Base-by-base conservation (phyloP, 140 eudicot genomes). In the Anethum foeniculum region DNA sequence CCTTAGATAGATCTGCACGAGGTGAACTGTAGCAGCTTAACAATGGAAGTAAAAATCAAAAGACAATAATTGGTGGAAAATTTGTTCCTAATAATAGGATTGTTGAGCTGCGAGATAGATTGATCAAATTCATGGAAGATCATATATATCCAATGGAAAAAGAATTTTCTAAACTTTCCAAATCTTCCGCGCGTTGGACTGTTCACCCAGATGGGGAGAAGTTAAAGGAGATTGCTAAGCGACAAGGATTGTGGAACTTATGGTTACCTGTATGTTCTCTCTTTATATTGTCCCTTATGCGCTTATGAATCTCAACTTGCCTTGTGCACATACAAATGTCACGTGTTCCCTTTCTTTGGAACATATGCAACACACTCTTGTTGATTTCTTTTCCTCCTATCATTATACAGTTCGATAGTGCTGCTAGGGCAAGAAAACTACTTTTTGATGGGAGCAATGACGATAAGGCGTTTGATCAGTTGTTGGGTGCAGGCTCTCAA, bases 171-270 rank as follows among this genome's bases (percentile, higher is more conserved):
- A 85, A 88, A 75, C 99, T 88, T 81, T 92, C 99, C 34, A 84
- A 77, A 36, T 90, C 95, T 71, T 47, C 90, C 77, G 81, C 41
- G 84, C 97, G 97, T 51, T 95, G 99, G 99, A 83, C 94, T 18
- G 49, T 92, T 82, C 99, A 95, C 80, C 99, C 99, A 14, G 88
- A 88, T 54, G 99, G 92, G 78, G 99, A 92, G 85, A 90, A 85
- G 80, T 85, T 95, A 71, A 95, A 95, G 87, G 91, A 90, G 54
- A 83, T 92, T 12, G 99, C 99, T 14, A 95, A 90, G 82, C 73
- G 82, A 84, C 90, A 92, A 92, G 99, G 99, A 75, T 81, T 95
- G 34, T 95, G 99, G 99, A 95, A 95, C 85, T 89, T 95, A 67
- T 95, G 78, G 68, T 88, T 95, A 89, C 99, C 99, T 73, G 99